phyloP scores from a whole-genome alignment of 2,329 filamentous ascomycete genomes.

The Septoria petroselini region DNA sequence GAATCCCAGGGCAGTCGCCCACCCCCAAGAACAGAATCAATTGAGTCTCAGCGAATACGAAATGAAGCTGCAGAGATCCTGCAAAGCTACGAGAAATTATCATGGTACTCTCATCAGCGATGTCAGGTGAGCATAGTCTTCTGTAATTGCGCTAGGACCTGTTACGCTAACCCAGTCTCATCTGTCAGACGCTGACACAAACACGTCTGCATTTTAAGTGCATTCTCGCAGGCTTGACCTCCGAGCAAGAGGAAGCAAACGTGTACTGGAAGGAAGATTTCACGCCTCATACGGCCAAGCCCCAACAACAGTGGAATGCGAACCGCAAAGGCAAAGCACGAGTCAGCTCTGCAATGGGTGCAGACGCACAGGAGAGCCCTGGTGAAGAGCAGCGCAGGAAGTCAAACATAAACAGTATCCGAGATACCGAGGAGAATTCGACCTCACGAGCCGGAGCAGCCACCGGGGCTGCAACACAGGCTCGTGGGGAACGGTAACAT shows the following conservation, averaged over 20 bases:
- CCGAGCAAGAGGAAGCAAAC: slow-evolving; percentile 22
- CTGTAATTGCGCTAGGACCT: too few relatives aligned
- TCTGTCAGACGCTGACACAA: slow-evolving; percentile 33
- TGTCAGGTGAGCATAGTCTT: slow-evolving; percentile 30
- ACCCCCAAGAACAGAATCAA: slow-evolving; percentile 29
- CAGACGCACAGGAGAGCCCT: neutral
- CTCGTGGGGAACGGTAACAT: too few relatives aligned
- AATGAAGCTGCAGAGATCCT: slow-evolving; percentile 32
- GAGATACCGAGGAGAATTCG: neutral
- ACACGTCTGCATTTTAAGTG: slow-evolving; percentile 36
- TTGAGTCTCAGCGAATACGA: slow-evolving; percentile 26
- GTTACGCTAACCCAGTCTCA: too few relatives aligned
- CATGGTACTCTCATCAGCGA: slow-evolving; percentile 31
- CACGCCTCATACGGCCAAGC: slow-evolving; percentile 24
- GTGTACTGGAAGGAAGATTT: slow-evolving; percentile 32
- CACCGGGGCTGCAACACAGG: too few relatives aligned
- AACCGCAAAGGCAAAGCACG: slow-evolving; percentile 30
- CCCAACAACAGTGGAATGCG: slow-evolving; percentile 14
- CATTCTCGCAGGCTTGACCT: slow-evolving; percentile 32
- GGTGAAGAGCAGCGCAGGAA: neutral
- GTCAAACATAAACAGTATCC: neutral
- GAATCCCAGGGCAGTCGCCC: neutral
- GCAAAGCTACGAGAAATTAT: slow-evolving; percentile 36
- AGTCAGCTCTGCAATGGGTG: slow-evolving; percentile 17
- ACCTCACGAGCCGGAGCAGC: neutral